phyloP scores from a whole-genome alignment of 306 rosid species.

The Corylus americana region DNA sequence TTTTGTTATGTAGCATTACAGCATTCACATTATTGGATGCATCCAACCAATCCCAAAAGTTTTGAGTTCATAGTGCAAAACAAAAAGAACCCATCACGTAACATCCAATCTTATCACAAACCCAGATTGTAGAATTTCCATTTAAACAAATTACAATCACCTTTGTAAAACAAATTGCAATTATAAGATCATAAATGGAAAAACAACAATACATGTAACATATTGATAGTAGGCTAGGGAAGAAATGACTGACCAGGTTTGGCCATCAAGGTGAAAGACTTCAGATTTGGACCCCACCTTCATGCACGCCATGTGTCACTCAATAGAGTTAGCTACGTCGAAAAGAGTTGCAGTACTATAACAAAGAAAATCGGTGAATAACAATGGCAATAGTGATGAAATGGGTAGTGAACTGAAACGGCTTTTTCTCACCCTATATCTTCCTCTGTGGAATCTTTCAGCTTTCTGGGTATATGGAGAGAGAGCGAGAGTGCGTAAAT shows the following conservation, averaged over 20 bases:
- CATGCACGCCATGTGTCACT: constrained; percentile 57
- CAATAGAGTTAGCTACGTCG: constrained; percentile 20
- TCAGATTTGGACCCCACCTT: constrained; percentile 86
- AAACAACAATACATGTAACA: neutral
- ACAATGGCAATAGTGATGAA: constrained; percentile 16
- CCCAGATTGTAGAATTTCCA: neutral
- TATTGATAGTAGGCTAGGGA: neutral
- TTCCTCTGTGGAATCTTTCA: constrained; percentile 7
- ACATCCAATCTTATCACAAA: neutral
- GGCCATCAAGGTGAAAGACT: constrained; percentile 61
- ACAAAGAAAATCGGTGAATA: neutral
- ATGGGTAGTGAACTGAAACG: constrained; percentile 16
- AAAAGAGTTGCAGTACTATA: constrained; percentile 7
- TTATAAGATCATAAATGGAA: neutral
- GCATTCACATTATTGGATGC: neutral
- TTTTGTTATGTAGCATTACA: neutral
- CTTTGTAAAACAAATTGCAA: neutral
- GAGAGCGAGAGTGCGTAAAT: constrained; percentile 21
- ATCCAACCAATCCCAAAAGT: neutral
- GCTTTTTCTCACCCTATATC: constrained; percentile 20
- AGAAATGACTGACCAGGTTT: constrained; percentile 53
- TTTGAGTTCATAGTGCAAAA: neutral
- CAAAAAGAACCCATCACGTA: constrained; percentile 2
- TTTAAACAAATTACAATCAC: neutral
- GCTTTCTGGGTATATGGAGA: constrained; percentile 16